A percentile compares a stretch with the other conserved stretches of the same genome.
Evolutionary conservation across 1,139 yeast species (phyloP).

Genomic region (Tardiomyces blankii): DNA sequence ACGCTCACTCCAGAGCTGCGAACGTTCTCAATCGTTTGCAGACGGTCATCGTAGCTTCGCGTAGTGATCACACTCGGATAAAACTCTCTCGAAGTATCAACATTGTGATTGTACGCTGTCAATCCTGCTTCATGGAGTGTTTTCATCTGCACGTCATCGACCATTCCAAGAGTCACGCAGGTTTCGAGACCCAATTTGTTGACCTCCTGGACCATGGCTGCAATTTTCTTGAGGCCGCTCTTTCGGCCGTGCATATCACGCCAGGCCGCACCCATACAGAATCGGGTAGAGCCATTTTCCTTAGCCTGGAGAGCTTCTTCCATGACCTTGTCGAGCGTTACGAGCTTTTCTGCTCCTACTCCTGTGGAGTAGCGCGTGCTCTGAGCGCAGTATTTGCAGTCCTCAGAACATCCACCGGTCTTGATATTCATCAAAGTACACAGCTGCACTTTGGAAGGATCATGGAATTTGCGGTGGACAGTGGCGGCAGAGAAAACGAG

Average conservation of each 20-base stretch:
- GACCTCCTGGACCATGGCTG: constrained; percentile 54
- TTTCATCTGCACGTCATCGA: constrained; percentile 48
- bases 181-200: constrained; percentile 63
- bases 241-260: constrained; percentile 75
- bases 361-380: constrained; percentile 61
- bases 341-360: constrained; percentile 53
- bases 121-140: constrained; percentile 55
- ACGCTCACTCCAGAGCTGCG: constrained; percentile 57
- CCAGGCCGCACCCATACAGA: constrained; percentile 88
- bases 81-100: constrained; percentile 70
- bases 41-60: constrained; percentile 58
- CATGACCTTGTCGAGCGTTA: constrained; percentile 49
- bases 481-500: constrained; percentile 49
- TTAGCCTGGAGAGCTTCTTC: constrained; percentile 57
- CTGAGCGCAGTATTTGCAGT: constrained; percentile 74
- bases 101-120: constrained; percentile 74
- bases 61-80: constrained; percentile 64
- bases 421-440: constrained; percentile 68
- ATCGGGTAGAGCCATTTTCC: constrained; percentile 61
- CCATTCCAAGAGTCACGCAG: constrained; percentile 76
- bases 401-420: constrained; percentile 75
- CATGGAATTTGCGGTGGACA: constrained; percentile 56
- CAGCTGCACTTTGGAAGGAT: constrained; percentile 60
- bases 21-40: constrained; percentile 53
- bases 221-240: constrained; percentile 49